phyloP scores from a whole-genome alignment of 257 asterid species.

The Solanum tarapatanum region DNA sequence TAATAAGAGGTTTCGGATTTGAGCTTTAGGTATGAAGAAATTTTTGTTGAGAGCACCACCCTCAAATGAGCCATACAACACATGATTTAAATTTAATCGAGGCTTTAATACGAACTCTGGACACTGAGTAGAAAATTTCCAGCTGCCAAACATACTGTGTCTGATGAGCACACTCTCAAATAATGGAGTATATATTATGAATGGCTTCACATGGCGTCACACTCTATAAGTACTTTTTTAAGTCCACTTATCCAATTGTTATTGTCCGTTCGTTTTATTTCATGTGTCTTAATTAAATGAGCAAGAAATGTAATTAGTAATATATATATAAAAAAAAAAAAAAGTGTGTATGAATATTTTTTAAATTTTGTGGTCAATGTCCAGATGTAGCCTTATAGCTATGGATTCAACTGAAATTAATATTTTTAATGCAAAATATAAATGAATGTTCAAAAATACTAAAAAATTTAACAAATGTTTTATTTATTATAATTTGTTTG shows the following conservation, averaged over 20 bases:
- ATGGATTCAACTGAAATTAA: too few relatives aligned
- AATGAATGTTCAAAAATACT: neutral
- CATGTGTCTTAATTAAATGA: neutral
- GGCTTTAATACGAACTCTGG: accelerated
- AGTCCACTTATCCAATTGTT: neutral
- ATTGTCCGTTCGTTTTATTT: neutral
- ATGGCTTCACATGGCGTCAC: neutral
- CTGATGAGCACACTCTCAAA: neutral
- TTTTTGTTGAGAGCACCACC: too few relatives aligned
- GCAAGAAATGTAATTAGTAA: neutral
- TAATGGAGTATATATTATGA: neutral
- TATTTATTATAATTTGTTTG: too few relatives aligned
- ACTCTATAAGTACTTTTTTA: neutral
- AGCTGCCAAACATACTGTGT: neutral
- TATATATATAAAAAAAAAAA: neutral
- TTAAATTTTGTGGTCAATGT: neutral
- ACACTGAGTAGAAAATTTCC: neutral
- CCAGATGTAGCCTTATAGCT: neutral
- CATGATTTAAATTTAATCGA: too few relatives aligned
- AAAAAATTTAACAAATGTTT: too few relatives aligned
- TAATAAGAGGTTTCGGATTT: accelerated
- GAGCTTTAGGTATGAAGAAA: accelerated
- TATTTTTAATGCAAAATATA: neutral
- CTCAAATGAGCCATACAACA: too few relatives aligned
- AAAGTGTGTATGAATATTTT: neutral